A percentile compares a stretch with the other conserved stretches of the same genome.
These are phyloP conservation scores for Boechera stricta DNA, from an alignment of 345 rosid species.

Conservation along the genomic window DNA sequence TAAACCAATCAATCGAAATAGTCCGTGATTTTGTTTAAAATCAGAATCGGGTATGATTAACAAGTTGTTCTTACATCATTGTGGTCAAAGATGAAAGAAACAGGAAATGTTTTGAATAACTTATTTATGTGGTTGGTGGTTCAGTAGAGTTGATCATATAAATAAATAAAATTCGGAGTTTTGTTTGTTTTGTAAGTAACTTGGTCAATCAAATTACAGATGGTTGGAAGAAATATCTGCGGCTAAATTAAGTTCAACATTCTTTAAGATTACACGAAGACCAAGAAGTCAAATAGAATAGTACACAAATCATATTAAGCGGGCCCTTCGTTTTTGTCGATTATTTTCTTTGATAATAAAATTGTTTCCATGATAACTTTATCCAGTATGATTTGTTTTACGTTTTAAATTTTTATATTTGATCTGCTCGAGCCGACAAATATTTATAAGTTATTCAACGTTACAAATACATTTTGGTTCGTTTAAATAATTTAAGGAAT, in stretches of 20 bases:
- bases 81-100: conserved; percentile 38
- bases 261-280: conserved; percentile 16
- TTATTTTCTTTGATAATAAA: not conserved
- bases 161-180: not conserved
- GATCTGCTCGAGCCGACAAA: not conserved
- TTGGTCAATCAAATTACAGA: conserved; percentile 5
- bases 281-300: conserved; percentile 33
- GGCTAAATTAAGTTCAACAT: conserved; percentile 6
- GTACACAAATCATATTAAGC: not conserved
- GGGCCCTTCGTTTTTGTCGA: conserved; percentile 7
- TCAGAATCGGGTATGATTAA: conserved; percentile 30
- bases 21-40: conserved; percentile 36
- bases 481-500: not conserved
- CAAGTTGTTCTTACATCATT: conserved; percentile 29
- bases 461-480: not conserved
- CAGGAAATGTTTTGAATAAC: conserved; percentile 10
- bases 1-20: conserved; percentile 23
- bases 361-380: not conserved
- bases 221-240: conserved; percentile 37
- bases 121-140: conserved; percentile 37
- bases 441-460: not conserved
- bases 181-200: not conserved
- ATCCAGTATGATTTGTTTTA: not conserved
- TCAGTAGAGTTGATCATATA: not conserved
- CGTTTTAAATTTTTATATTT: not conserved